These are phyloP conservation scores for Pelargonium nanum DNA, from an alignment of 345 rosid genomes.

Conservation along the genomic window DNA sequence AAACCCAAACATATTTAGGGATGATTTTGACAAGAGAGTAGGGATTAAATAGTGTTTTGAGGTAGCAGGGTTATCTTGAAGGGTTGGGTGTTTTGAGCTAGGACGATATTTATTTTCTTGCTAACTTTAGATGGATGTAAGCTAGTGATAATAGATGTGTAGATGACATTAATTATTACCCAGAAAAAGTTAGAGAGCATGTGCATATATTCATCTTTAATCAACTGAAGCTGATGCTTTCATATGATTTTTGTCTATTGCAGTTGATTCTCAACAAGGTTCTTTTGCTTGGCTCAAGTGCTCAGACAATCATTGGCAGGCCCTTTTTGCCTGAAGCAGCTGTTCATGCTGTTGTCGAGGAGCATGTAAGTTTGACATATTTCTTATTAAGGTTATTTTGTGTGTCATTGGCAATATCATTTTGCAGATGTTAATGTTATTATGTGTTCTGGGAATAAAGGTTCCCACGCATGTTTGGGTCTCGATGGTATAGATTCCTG, in stretches of 20 bases:
- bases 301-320: constrained; percentile 73
- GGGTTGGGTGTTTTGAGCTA: background rate
- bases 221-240: background rate
- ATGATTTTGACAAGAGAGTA: background rate
- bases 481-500: background rate
- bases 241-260: constrained; percentile 11
- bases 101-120: background rate
- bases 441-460: background rate
- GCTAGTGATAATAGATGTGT: background rate
- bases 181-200: background rate
- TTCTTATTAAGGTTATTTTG: background rate
- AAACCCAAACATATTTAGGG: background rate
- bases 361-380: constrained; percentile 59
- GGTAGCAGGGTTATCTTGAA: background rate
- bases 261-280: constrained; percentile 86
- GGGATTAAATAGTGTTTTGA: background rate
- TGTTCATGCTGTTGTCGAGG: constrained; percentile 94
- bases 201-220: background rate
- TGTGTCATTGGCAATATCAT: background rate
- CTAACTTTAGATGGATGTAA: too few species aligned
- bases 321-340: constrained; percentile 74
- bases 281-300: constrained; percentile 61
- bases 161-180: background rate
- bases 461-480: too few species aligned
- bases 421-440: background rate